Evolutionary conservation across 2,329 filamentous ascomycete species (phyloP), one percentile per base, ranked within the genome.

Genomic region (Parascedosporium putredinis): DNA sequence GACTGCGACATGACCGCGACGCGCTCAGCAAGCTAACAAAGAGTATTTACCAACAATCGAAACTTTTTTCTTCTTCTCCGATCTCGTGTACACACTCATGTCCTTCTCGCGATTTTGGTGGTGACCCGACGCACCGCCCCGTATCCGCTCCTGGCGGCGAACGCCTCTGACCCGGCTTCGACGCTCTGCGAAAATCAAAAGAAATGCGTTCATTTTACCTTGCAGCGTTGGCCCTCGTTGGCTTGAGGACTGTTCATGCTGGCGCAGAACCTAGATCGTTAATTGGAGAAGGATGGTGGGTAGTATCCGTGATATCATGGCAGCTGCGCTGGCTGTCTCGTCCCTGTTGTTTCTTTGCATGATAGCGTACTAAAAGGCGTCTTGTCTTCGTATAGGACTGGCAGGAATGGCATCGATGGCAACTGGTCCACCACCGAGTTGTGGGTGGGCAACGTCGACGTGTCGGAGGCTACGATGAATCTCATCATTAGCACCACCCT

Each of bases 401-500:
- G n/a, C 20, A 81, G 78, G 78, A 73, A 77, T 53, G 81, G 81
- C 45, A 72, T 76, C 55, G 83, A 87, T 60, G 84, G 84, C 8
- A 74, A 74, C 54, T 90, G 86, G 86, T 88, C 84, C 14, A 78
- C 83, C 5, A 79, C 87, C 55, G 71, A 70, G 10, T 69, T 89
- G 52, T 75, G 68, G 57, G 71, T 76, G 18, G 81, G 80, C 47
- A 68, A 65, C 6, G 57, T 60, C 12, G 50, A 55, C 2, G 60
- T 62, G 52, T 63, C 67, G 18, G 56, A 63, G 8, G 58, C 57
- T 5, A 60, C 67, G 8, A 58, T 71, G 52, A 62, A 68, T 55
- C 62, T 72, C 27, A 59, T 72, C 10, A 72, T 83, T 47, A 87
- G 82, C 58, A 88, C 84, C 5, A 74, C 76, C 10, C 72, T 82